Base-by-base conservation (phyloP, 2,329 filamentous ascomycete genomes). In the Trichoderma harzianum region DNA sequence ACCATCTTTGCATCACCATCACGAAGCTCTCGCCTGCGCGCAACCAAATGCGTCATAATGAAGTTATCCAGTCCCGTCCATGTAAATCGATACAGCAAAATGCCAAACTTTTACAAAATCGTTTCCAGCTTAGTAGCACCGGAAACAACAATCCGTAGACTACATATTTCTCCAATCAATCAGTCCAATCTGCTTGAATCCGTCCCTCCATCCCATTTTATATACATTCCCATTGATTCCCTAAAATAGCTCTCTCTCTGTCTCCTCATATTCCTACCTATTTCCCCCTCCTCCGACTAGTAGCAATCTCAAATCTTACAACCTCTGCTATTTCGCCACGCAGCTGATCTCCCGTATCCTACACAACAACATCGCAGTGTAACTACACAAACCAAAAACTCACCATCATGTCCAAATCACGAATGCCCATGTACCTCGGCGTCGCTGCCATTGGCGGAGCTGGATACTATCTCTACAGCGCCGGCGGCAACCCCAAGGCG, bases 401-500 rank as follows among this genome's bases (percentile, higher is more conserved):
- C 62, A 51, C 34, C 51, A 57, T 63, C 75, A 87, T 87, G 85
- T 51, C 84, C 75, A 81, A 79, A 73, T 85, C 85, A 64, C 83
- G 83, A 75, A 76, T 82, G 55, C 86, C 86, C 76, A 76, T 86
- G 75, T 78, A 85, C 76, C 79, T 91, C 77, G 92, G 91, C 77
- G 82, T 90, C 76, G 88, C 86, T 72, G 90, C 89, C 75, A 91
- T 87, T 36, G 89, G 88, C 77, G 92, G 90, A 75, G 84, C 90
- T 72, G 94, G 92, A 57, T 98, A 97, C 87, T 98, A 98, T 86
- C 88, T 98, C 74, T 99, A 97, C 86, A 87, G 84, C 66, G 92
- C 95, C 18, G 95, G 95, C 73, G 95, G 95, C 72, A 88, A 90
- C 81, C 87, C 93, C 66, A 93, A 92, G 82, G 90, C 88, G 64